Conservation (phyloP, 495 filamentous ascomycete species). For the Clohesyomyces aquaticus region DNA sequence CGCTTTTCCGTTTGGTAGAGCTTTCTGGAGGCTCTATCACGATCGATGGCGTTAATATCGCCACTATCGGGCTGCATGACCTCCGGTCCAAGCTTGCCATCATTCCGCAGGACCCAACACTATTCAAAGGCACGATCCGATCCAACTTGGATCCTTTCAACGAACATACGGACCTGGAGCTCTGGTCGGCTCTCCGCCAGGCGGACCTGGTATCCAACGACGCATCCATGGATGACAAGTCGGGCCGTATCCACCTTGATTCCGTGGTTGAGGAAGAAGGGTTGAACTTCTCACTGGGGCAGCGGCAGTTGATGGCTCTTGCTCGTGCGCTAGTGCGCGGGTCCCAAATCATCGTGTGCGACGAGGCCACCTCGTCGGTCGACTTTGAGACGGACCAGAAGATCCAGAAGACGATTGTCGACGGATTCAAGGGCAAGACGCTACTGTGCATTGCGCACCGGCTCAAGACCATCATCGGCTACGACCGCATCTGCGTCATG, state of each 20-base stretch:
- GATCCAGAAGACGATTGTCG: slow-evolving; percentile 88
- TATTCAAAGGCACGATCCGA: slow-evolving; percentile 90
- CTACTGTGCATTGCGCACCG: slow-evolving; percentile 95
- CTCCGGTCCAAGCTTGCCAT: slow-evolving; percentile 88
- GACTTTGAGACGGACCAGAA: slow-evolving; percentile 97
- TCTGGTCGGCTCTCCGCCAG: slow-evolving; percentile 85
- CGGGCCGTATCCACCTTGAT: slow-evolving; percentile 78
- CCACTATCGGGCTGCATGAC: slow-evolving; percentile 79
- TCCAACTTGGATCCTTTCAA: slow-evolving; percentile 91
- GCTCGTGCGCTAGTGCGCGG: slow-evolving; percentile 85
- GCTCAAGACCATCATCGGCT: slow-evolving; percentile 86
- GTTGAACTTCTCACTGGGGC: slow-evolving; percentile 93
- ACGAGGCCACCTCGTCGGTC: slow-evolving; percentile 90
- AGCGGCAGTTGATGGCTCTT: slow-evolving; percentile 93
- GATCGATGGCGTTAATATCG: slow-evolving; percentile 90
- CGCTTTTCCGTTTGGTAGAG: slow-evolving; percentile 88
- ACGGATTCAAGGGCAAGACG: slow-evolving; percentile 86
- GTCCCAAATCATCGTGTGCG: slow-evolving; percentile 90
- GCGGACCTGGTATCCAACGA: slow-evolving; percentile 71
- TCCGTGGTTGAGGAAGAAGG: slow-evolving; percentile 89
- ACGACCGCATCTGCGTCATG: slow-evolving; percentile 96
- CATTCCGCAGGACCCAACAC: slow-evolving; percentile 94
- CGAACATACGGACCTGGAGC: slow-evolving; percentile 82
- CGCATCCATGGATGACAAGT: slow-evolving; percentile 50
- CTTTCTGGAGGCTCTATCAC: slow-evolving; percentile 79